Base-by-base conservation (phyloP, 1,139 yeast genomes). In the Scheffersomyces cryptocercus region DNA sequence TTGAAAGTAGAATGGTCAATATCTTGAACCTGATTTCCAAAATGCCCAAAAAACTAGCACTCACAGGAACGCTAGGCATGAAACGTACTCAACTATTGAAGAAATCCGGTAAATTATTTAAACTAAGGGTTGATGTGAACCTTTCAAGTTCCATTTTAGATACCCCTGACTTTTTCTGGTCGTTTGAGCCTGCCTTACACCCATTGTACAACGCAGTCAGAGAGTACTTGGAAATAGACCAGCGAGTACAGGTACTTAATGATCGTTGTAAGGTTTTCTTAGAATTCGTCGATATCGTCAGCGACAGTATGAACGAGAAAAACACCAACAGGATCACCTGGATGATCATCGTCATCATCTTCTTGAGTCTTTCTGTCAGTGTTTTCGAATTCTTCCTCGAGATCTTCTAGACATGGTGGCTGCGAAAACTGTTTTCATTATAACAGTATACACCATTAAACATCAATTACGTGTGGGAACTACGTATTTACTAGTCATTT, bases 141-240 rank as follows among this genome's bases (percentile, higher is more conserved):
- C 70, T 93, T 44, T 85, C 95, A 5, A 88, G 97, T 11, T 88
- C 90, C 47, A 91, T 93, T 20, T 73, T 93, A 44, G 99, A 93
- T 59, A 90, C 97, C 0, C 99, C 99, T 0, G 96, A 88, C 46
- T 90, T 89, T 58, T 93, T 93, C 63, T 93, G 99, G 99, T 88
- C 93, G 24, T 81, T 86, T 49, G 99, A 93, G 64, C 99, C 99
- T 3, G 91, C 96, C 31, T 75, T 93, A 50, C 95, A 91, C 61
- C 98, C 98, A 2, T 70, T 93, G 39, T 93, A 93, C 63, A 77
- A 79, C 32, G 98, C 97, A 0, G 86, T 91, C 45, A 69, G 97
- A 45, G 98, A 93, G 53, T 93, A 93, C 58, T 72, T 93, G 47
- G 99, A 93, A 64, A 90, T 93, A 50, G 98, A 91, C 59, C 96